Conservation (phyloP, 768 basidiomycete genomes). For the Panaeolus papilionaceus region DNA sequence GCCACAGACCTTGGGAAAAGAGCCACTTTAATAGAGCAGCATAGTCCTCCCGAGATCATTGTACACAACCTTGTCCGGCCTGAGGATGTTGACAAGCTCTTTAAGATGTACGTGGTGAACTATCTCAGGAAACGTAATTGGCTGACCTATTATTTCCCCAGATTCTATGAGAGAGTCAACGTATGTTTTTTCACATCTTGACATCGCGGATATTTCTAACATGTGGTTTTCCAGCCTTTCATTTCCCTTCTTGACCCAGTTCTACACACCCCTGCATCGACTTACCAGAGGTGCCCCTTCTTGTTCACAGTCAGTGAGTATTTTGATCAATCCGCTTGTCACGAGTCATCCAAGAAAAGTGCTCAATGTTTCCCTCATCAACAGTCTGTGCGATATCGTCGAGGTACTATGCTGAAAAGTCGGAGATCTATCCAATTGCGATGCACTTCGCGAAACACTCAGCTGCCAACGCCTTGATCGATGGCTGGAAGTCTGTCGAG, state of each 20-base stretch:
- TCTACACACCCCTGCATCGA: constrained; percentile 79
- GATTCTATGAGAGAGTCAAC: constrained; percentile 75
- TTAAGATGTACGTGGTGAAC: constrained; percentile 68
- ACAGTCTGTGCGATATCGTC: constrained; percentile 88
- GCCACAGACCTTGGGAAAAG: constrained; percentile 74
- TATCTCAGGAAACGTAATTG: not conserved
- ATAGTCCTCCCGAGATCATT: constrained; percentile 82
- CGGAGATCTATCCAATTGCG: constrained; percentile 85
- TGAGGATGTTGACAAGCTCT: constrained; percentile 82
- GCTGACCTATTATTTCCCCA: constrained; percentile 32
- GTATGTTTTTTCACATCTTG: constrained; percentile 44
- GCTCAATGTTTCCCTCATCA: constrained; percentile 10
- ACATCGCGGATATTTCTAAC: constrained; percentile 19
- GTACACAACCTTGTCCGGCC: constrained; percentile 81
- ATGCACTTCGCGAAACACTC: constrained; percentile 90
- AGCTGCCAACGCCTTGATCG: constrained; percentile 80
- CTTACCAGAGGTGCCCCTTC: constrained; percentile 87
- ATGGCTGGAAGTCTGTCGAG: constrained; percentile 87
- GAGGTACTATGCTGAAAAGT: constrained; percentile 78
- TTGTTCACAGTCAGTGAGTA: constrained; percentile 85
- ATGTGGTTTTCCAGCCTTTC: constrained; percentile 50
- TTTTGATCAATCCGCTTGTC: not conserved
- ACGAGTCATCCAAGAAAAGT: not conserved
- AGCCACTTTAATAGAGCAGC: constrained; percentile 75
- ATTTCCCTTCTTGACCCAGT: constrained; percentile 82